Evolutionary conservation across 108 stramenopile genomes (phyloP), one percentile per base, ranked within the genome.

Genomic region (Cyclotella sp.): DNA sequence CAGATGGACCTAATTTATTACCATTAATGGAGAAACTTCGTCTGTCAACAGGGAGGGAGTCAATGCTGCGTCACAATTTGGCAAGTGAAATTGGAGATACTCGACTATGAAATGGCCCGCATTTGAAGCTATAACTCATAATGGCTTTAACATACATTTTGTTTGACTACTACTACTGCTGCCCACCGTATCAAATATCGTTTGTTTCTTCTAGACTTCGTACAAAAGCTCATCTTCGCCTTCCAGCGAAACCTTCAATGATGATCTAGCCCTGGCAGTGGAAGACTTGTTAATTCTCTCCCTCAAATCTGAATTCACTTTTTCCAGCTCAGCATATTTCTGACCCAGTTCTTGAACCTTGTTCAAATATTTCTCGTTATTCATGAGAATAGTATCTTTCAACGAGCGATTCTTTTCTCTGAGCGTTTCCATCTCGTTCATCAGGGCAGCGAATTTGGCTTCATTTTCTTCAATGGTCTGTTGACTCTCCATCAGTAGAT

Each of bases 261-360:
- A 45, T 28, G 62, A 24, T 24, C 63, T 44, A 19, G 41, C 42
- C 19, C 63, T 62, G 5, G 15, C 44, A 45, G 61, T 34, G 0
- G 49, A 43, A 39, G 53, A 27, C 27, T 55, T 44, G 11, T 13
- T 44, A n/a, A 77, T 53, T 16, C 62, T 64, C 52, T 78, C n/a
- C 57, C 64, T 78, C 60, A 85, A 34, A 22, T 70, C 68, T 7
- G 54, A 24, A 60, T 82, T 82, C 21, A 59, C 47, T 57, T 81
- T 77, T 47, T 82, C 75, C 34, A 82, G 39, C 40, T 42, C 34
- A n/a, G 70, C 61, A 72, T 70, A 68, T 39, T 82, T 81, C 51
- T 73, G 76, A 24, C 79, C 71, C 55, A 82, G 45, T 24, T 81
- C 81, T 51, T 72, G 44, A 47, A 85, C 72, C 55, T 85, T 77